A percentile compares a stretch with the other conserved stretches of the same genome.
These are phyloP conservation scores for Leptodermis oblonga DNA, from an alignment of 257 asterid genomes.

Conservation along the genomic window DNA sequence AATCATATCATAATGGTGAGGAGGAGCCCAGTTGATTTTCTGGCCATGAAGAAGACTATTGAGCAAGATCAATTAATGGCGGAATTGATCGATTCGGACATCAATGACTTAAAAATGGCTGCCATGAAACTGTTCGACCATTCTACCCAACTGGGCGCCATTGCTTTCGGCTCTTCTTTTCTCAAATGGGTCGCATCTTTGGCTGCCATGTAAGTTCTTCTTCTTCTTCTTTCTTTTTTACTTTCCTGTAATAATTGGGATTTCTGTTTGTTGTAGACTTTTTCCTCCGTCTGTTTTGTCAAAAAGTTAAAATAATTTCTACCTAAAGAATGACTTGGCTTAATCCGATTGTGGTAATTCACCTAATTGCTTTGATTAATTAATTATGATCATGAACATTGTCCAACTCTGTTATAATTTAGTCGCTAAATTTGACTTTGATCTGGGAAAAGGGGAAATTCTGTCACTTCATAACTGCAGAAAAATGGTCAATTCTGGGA, in stretches of 20 bases:
- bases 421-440: slow-evolving; percentile 7
- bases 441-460: slow-evolving; percentile 9
- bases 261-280: neutral
- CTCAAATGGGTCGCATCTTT: slow-evolving; percentile 86
- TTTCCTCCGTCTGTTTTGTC: neutral
- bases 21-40: slow-evolving; percentile 41
- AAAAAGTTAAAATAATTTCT: neutral
- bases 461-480: slow-evolving; percentile 1
- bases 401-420: neutral
- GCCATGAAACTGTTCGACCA: slow-evolving; percentile 58
- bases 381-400: too few relatives aligned
- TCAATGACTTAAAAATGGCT: slow-evolving; percentile 60
- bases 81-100: slow-evolving; percentile 55
- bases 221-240: neutral
- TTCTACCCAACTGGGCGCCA: slow-evolving; percentile 49
- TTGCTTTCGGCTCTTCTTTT: slow-evolving; percentile 63
- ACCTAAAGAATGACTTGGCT: slow-evolving; percentile 2
- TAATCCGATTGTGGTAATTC: neutral
- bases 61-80: slow-evolving; percentile 35
- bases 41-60: slow-evolving; percentile 58
- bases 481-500: slow-evolving; percentile 7
- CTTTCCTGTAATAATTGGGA: neutral
- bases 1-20: slow-evolving; percentile 52
- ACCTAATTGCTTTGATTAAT: neutral
- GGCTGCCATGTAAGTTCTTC: slow-evolving; percentile 68